phyloP scores from a whole-genome alignment of 2,329 filamentous ascomycete species.

The Colletotrichum noveboracense region DNA sequence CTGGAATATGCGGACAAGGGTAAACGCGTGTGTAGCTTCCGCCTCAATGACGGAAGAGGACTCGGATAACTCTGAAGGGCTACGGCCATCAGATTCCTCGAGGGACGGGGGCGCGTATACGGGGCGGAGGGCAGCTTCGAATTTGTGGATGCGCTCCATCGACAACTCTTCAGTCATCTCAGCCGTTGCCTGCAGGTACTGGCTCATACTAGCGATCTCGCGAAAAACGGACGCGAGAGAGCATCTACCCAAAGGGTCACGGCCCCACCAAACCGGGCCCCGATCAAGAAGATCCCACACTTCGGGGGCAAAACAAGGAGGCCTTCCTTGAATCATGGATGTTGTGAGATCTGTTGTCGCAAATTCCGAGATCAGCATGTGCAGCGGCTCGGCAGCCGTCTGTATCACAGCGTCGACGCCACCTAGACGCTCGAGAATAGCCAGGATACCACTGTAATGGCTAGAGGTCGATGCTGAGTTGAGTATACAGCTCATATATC shows the following conservation, averaged over 20 bases:
- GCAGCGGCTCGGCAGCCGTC: slow-evolving; percentile 31
- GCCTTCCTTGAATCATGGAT: slow-evolving; percentile 40
- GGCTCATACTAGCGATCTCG: slow-evolving; percentile 25
- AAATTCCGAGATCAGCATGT: slow-evolving; percentile 48
- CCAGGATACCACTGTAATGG: slow-evolving; percentile 39
- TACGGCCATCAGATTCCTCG: slow-evolving; percentile 23
- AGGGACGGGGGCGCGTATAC: slow-evolving; percentile 30
- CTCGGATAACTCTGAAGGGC: not conserved
- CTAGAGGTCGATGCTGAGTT: slow-evolving; percentile 20
- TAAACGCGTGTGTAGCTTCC: slow-evolving; percentile 36
- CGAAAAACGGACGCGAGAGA: slow-evolving; percentile 39
- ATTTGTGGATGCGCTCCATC: slow-evolving; percentile 31
- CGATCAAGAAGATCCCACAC: slow-evolving; percentile 40
- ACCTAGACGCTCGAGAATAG: slow-evolving; percentile 37
- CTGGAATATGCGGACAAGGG: slow-evolving; percentile 44
- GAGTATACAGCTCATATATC: slow-evolving; percentile 38
- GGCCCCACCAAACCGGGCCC: slow-evolving; percentile 47
- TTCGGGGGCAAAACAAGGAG: slow-evolving; percentile 39
- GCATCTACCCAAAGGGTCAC: slow-evolving; percentile 36
- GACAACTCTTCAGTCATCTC: slow-evolving; percentile 28
- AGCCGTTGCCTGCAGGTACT: not conserved
- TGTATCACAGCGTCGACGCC: slow-evolving; percentile 29
- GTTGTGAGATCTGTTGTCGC: slow-evolving; percentile 47
- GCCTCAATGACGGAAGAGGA: slow-evolving; percentile 23
- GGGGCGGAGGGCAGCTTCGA: slow-evolving; percentile 30